phyloP scores from a whole-genome alignment of 1,139 yeast species.

The Candida anutae region DNA sequence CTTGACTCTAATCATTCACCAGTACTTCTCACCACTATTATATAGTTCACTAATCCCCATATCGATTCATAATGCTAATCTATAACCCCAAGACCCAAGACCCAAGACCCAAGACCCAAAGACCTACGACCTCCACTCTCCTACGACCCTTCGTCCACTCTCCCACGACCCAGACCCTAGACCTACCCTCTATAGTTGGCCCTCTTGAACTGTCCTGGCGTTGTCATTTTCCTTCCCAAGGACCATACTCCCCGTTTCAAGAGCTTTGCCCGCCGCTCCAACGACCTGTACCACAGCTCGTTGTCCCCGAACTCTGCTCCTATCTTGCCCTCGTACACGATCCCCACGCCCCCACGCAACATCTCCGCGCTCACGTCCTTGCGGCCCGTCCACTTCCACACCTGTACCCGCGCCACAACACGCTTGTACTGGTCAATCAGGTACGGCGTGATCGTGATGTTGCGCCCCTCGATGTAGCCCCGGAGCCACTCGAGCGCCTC shows the following conservation, averaged over 20 bases:
- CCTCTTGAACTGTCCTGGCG: constrained; percentile 80
- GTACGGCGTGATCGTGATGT: constrained; percentile 69
- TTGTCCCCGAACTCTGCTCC: constrained; percentile 85
- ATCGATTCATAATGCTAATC: no score
- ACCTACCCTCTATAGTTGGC: constrained; percentile 5
- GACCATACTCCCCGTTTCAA: constrained; percentile 68
- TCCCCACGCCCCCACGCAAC: constrained; percentile 75
- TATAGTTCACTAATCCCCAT: no score
- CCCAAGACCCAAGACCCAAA: no score
- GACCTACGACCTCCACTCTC: no score
- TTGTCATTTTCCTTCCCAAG: constrained; percentile 40
- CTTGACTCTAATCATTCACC: no score
- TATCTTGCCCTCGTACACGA: constrained; percentile 74
- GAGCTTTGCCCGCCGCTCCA: constrained; percentile 55
- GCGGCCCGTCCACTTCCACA: constrained; percentile 68
- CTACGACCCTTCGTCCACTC: no score
- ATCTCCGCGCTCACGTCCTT: constrained; percentile 82
- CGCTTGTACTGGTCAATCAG: constrained; percentile 84
- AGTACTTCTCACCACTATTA: no score
- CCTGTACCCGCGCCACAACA: constrained; percentile 73
- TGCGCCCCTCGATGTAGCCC: constrained; percentile 51
- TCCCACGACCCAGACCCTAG: not conserved
- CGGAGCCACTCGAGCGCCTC: constrained; percentile 80
- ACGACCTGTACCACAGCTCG: constrained; percentile 47
- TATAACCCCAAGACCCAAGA: no score